phyloP scores from a whole-genome alignment of 169 alveolate genomes.

The Cystoisospora suis region DNA sequence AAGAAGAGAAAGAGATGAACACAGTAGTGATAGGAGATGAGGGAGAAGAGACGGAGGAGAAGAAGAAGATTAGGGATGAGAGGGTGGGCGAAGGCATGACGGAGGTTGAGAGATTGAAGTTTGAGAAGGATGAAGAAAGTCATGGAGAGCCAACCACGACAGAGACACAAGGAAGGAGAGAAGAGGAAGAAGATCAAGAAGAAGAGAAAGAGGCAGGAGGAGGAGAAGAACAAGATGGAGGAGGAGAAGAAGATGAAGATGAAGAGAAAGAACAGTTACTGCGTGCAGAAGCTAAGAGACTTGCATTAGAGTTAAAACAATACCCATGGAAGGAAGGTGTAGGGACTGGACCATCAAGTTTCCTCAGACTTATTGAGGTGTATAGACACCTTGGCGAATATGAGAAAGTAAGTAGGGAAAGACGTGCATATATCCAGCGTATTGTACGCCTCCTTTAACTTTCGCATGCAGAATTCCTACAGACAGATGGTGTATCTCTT shows the following conservation, averaged over 20 bases:
- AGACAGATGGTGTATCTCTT: too few species aligned
- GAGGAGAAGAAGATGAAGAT: not conserved
- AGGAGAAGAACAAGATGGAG: not conserved
- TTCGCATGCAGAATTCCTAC: too few species aligned
- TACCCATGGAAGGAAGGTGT: not conserved
- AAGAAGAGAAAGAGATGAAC: not conserved
- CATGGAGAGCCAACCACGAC: not conserved
- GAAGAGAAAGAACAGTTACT: not conserved
- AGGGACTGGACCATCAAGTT: not conserved
- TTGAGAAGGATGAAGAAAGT: not conserved
- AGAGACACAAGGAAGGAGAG: not conserved
- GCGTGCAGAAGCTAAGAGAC: not conserved
- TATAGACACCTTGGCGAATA: constrained; percentile 39
- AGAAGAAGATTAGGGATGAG: not conserved
- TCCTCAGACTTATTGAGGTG: not conserved
- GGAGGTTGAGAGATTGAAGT: not conserved
- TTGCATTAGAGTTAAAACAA: not conserved
- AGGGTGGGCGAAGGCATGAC: not conserved
- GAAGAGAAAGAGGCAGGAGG: not conserved
- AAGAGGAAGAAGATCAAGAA: not conserved
- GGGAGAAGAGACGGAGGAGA: not conserved
- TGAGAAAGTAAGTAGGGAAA: constrained; percentile 4
- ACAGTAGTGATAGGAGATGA: too few species aligned
- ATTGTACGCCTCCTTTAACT: too few species aligned
- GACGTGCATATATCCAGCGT: too few species aligned